These are phyloP conservation scores for Eutypella sp. DNA, from an alignment of 2,329 filamentous ascomycete genomes.

Conservation along the genomic window DNA sequence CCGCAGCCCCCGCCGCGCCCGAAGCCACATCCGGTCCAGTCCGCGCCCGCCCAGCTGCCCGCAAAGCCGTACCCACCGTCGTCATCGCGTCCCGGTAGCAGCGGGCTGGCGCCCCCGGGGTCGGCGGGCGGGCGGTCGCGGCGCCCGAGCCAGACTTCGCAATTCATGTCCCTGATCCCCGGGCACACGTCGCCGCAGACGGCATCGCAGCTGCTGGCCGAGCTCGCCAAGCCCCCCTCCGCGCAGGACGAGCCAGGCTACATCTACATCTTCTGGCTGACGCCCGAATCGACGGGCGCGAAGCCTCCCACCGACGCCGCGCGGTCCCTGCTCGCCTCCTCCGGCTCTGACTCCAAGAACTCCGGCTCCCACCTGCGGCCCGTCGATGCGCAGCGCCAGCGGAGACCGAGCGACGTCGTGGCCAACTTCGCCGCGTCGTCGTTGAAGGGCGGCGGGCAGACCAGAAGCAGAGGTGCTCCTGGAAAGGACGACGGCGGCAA, in stretches of 20 bases:
- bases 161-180: slow-evolving; percentile 66
- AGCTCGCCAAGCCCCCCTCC: slow-evolving; percentile 72
- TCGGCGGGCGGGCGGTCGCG: slow-evolving; percentile 22
- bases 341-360: not conserved
- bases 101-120: slow-evolving; percentile 15
- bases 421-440: slow-evolving; percentile 38
- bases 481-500: slow-evolving; percentile 7
- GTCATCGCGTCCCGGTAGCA: too few species aligned
- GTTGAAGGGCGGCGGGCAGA: not conserved
- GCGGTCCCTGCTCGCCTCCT: slow-evolving; percentile 45
- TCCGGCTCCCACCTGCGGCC: not conserved
- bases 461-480: slow-evolving; percentile 14
- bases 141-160: slow-evolving; percentile 31
- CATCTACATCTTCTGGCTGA: slow-evolving; percentile 99
- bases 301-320: slow-evolving; percentile 54
- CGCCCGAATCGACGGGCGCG: slow-evolving; percentile 54
- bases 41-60: slow-evolving; percentile 19
- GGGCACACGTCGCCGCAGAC: slow-evolving; percentile 60
- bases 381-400: slow-evolving; percentile 20
- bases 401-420: slow-evolving; percentile 52
- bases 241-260: slow-evolving; percentile 76
- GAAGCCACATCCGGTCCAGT: slow-evolving; percentile 42
- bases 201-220: slow-evolving; percentile 65
- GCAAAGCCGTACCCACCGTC: slow-evolving; percentile 26
- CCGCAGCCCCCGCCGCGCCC: slow-evolving; percentile 37